A percentile compares a stretch with the other conserved stretches of the same genome.
These are phyloP conservation scores for Wilhelminamyces savonicus DNA, from an alignment of 805 yeast species.

Conservation along the genomic window DNA sequence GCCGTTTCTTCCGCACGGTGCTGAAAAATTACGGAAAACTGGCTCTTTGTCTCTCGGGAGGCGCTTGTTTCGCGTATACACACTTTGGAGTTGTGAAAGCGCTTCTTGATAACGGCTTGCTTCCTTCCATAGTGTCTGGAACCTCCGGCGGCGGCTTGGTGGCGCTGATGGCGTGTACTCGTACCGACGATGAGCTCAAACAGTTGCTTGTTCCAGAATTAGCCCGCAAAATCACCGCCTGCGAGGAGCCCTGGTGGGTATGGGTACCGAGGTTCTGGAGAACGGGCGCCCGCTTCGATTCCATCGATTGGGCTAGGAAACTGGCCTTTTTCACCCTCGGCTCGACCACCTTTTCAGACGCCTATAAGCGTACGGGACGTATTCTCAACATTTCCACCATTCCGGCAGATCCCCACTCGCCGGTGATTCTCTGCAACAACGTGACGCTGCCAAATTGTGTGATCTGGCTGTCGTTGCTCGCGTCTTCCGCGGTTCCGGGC, in stretches of 20 bases:
- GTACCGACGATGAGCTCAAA: slow-evolving; percentile 61
- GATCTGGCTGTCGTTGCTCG: slow-evolving; percentile 73
- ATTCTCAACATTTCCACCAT: slow-evolving; percentile 69
- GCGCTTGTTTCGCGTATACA: slow-evolving; percentile 71
- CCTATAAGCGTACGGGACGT: slow-evolving; percentile 62
- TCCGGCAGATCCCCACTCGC: slow-evolving; percentile 78
- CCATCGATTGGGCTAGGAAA: slow-evolving; percentile 68
- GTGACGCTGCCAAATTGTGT: slow-evolving; percentile 75
- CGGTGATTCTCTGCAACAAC: slow-evolving; percentile 70
- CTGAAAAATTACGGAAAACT: slow-evolving; percentile 65
- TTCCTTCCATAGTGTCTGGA: slow-evolving; percentile 69
- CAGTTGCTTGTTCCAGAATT: slow-evolving; percentile 53
- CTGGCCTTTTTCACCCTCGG: slow-evolving; percentile 68
- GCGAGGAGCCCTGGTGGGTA: slow-evolving; percentile 54
- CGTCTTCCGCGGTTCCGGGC: slow-evolving; percentile 82
- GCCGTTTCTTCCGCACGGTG: slow-evolving; percentile 48
- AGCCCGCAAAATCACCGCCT: slow-evolving; percentile 60
- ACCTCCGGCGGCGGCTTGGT: slow-evolving; percentile 79
- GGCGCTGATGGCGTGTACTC: slow-evolving; percentile 65
- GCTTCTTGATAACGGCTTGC: slow-evolving; percentile 54
- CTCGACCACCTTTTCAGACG: slow-evolving; percentile 65
- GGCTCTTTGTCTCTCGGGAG: slow-evolving; percentile 71
- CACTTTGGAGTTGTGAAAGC: slow-evolving; percentile 77
- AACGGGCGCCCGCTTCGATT: slow-evolving; percentile 76
- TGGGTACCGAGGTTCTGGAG: slow-evolving; percentile 63